phyloP scores from a whole-genome alignment of 2,329 filamentous ascomycete species.

The Nothophoma quercina region DNA sequence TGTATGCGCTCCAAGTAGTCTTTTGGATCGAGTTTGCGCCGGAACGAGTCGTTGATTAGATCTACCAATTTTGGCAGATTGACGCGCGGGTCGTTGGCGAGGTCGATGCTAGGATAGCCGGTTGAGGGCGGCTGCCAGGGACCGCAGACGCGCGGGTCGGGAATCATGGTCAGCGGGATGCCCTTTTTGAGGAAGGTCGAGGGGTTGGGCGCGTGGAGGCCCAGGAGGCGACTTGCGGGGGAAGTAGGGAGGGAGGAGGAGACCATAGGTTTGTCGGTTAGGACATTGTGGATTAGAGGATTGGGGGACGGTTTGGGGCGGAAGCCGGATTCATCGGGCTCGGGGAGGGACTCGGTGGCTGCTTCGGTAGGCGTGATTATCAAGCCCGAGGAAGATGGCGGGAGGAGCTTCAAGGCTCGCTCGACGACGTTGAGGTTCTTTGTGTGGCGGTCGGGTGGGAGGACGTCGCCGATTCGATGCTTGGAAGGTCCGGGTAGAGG shows the following conservation, averaged over 20 bases:
- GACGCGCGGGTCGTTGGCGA: slow-evolving; percentile 78
- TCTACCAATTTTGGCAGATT: slow-evolving; percentile 83
- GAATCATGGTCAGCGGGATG: slow-evolving; percentile 85
- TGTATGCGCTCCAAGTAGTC: slow-evolving; percentile 85
- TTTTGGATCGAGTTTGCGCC: slow-evolving; percentile 79
- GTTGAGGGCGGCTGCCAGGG: slow-evolving; percentile 74
- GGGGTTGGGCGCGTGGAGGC: slow-evolving; percentile 52
- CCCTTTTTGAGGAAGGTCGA: slow-evolving; percentile 91
- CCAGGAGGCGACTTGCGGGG: slow-evolving; percentile 36
- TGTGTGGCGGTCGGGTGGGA: slow-evolving; percentile 57
- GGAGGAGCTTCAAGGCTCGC: slow-evolving; percentile 75
- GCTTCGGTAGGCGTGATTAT: slow-evolving; percentile 88
- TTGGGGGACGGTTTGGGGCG: slow-evolving; percentile 70
- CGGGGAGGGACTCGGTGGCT: slow-evolving; percentile 59
- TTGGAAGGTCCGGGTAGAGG: slow-evolving; percentile 23
- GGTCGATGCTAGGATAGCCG: slow-evolving; percentile 67
- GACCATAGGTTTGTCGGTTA: slow-evolving; percentile 92
- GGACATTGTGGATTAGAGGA: slow-evolving; percentile 90
- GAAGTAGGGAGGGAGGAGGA: slow-evolving; percentile 84
- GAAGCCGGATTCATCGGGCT: slow-evolving; percentile 57
- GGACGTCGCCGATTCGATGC: slow-evolving; percentile 22
- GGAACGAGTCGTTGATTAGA: slow-evolving; percentile 93
- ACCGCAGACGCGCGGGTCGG: slow-evolving; percentile 66
- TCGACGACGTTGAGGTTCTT: slow-evolving; percentile 78
- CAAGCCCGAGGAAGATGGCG: slow-evolving; percentile 83